Evolutionary conservation across 2,329 filamentous ascomycete genomes (phyloP), one percentile per base, ranked within the genome.

Genomic region (Fulvia fulva): DNA sequence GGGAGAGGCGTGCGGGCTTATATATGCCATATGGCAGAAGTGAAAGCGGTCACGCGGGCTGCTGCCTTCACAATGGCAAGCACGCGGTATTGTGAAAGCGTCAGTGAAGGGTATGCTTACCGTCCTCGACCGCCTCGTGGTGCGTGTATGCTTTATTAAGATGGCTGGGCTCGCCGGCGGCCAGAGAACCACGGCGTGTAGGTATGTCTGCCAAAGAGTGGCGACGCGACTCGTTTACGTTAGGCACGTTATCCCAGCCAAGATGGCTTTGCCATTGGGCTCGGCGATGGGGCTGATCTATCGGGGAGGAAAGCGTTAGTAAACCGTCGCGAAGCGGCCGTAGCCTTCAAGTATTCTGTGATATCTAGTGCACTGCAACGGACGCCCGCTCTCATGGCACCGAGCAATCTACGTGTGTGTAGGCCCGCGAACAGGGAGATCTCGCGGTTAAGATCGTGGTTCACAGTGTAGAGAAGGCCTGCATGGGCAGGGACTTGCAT

Each of bases 221-320:
- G 26, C 90, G 85, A 59, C 90, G 83, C 67, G 88, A 91, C 67
- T 91, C 88, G 12, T 87, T 84, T 28, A 85, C 78, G 60, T 89
- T 87, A 3, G 78, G 79, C 23, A 83, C 64, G 16, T 81, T 80
- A 46, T 83, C 81, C 69, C 89, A 88, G 1, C 83, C 85, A n/a
- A 86, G 79, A 5, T 86, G 85, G 65, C 83, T 88, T 64, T 89
- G 87, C 88, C 88, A 91, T 61, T 84, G 83, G 25, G 68, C 62
- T 41, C 70, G 69, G 51, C 67, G 65, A 14, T 51, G 61, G 19
- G 66, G 59, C 22, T 62, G 62, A 51, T 71, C 69, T 70, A 30
- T 57, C 47, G 59, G 56, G 53, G 41, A 45, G 22, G 25, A 16
- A 47, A 47, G 45, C 23, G 45, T 26, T n/a, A 50, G 47, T n/a